A percentile compares a stretch with the other conserved stretches of the same genome.
Conservation (phyloP, 2,329 filamentous ascomycete genomes). For the Monosporascus sp. region DNA sequence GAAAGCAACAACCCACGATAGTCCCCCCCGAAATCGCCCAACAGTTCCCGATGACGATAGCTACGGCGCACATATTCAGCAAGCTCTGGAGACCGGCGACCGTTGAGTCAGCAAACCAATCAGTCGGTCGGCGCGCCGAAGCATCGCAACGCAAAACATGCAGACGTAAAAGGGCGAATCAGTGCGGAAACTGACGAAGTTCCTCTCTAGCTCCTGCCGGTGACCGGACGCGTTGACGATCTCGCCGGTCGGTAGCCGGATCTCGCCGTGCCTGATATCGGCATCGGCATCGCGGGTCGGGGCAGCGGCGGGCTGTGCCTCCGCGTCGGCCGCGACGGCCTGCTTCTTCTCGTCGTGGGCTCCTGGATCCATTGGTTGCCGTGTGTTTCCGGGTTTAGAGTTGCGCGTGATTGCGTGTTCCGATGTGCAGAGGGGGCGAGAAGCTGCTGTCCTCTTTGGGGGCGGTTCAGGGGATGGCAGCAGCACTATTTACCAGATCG, state of each 20-base stretch:
- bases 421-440: no score
- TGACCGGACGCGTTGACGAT: slow-evolving; percentile 8
- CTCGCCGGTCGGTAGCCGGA: background rate
- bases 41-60: slow-evolving; percentile 9
- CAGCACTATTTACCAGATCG: no score
- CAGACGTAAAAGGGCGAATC: background rate
- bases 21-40: slow-evolving; percentile 10
- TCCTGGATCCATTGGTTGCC: no score
- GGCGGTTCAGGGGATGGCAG: no score
- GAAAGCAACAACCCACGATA: slow-evolving; percentile 3
- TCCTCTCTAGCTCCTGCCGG: slow-evolving; percentile 10
- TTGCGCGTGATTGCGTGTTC: no score
- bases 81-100: background rate
- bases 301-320: background rate
- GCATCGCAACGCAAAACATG: no score
- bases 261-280: background rate
- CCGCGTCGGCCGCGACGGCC: no score
- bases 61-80: slow-evolving; percentile 9
- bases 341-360: no score
- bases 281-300: background rate
- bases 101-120: no score
- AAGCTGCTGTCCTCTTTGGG: no score
- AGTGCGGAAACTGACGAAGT: slow-evolving; percentile 4
- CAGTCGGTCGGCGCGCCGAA: no score
- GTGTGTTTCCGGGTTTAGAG: no score